Base-by-base conservation (phyloP, 2,329 filamentous ascomycete species). In the Cladosporium sp. region DNA sequence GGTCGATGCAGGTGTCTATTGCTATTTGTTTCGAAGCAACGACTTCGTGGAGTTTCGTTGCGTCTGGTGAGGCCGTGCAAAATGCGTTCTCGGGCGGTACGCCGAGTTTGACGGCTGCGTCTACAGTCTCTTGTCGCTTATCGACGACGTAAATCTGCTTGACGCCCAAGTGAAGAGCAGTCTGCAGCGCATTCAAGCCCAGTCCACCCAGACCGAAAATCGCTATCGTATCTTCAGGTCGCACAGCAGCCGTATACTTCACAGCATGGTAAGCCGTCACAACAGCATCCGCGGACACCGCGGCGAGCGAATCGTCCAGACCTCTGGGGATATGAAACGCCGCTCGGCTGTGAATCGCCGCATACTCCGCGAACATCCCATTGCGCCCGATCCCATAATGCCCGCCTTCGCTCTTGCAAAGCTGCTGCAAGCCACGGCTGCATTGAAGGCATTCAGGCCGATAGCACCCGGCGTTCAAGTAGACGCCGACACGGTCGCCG, bases 161-260 rank as follows among this genome's bases (percentile, higher is more conserved):
- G 43, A 74, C 78, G 42, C 77, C 69, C 32, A 78, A 69, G 54
- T 77, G 65, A 50, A 72, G 72, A 30, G 78, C 58, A 13, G 69
- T 63, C 50, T 72, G 68, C 8, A 72, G 52, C 1, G 64, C 71
- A 51, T 72, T 72, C 45, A 72, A 69, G 1, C 70, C 70, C 2
- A 72, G 56, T 0, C 70, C 70, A 5, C 69, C 69, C 0, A 73
- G 63, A 1, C 69, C 69, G 50, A 69, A 72, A 6, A 72, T 59
- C 32, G 69, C 70, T 12, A 72, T 62, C 0, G 65, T 70, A 50
- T 72, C 67, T 0, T 60, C 48, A 1, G 56, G 50, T 38, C 65
- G 64, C 25, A 72, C 63, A 33, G 69, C 61, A 1, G 60, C 70
- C 1, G 67, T 62, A 3, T 64, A 55, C 7, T 60, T 63, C 38